Evolutionary conservation across 2,329 filamentous ascomycete genomes (phyloP), one percentile per base, ranked within the genome.

Genomic region (Ambrosiella xylebori): DNA sequence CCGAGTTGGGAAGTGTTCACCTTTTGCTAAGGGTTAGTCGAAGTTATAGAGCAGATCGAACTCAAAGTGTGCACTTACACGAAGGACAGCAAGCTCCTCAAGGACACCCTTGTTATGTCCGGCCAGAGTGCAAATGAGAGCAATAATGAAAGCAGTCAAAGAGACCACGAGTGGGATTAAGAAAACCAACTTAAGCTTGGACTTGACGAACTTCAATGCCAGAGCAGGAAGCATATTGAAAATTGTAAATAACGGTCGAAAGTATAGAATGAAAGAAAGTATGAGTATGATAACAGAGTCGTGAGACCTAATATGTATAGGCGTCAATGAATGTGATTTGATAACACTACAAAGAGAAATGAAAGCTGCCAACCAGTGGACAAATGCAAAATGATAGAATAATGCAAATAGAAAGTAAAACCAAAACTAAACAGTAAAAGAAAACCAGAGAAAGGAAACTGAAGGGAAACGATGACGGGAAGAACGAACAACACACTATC

Each of bases 81-180:
- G 66, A 44, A 70, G 64, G 50, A 73, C 63, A 56, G 68, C 70
- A 62, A 72, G 73, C 44, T 73, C 70, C 59, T 73, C 71, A 68
- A 73, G 69, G 57, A 73, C 71, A 1, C 71, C 71, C 58, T 69
- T 62, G 47, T 71, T 64, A 47, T 68, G 67, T 12, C 71, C 71
- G 38, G 71, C 67, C 61, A 72, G 71, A 36, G 73, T 67, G 54
- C 66, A 66, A n/a, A 73, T 64, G 49, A 68, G 67, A 13, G 68
- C 67, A 15, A 73, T 67, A 41, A 73, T 65, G 59, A 73, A 69
- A 40, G 66, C 68, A 62, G 68, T 67, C 47, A 72, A 64, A 60
- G 68, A 67, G 44, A 72, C 63, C 35, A 67, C 63, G 61, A 73
- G 59, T 54, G 71, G 71, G 17, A 72, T 41, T 38, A 72, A 59